Evolutionary conservation across 2,329 filamentous ascomycete species (phyloP).

Genomic region (Hymenotorrendiella dingleyae): DNA sequence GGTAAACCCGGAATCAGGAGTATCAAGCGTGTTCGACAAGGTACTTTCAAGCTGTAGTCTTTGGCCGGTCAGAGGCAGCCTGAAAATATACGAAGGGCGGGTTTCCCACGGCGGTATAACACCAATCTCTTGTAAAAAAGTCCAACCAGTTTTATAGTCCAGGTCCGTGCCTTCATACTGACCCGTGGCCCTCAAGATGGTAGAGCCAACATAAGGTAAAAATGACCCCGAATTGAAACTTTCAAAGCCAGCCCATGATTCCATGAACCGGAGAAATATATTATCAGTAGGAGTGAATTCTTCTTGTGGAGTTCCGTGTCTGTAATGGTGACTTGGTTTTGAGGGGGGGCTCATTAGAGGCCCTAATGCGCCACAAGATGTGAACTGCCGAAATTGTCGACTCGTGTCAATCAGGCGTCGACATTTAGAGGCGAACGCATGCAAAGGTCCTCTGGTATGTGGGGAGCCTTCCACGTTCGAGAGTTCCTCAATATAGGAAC

Average conservation of each 20-base stretch:
- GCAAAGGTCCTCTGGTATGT: constrained; percentile 4
- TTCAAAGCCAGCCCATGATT: constrained; percentile 57
- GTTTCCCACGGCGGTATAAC: constrained; percentile 67
- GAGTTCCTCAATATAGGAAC: constrained; percentile 44
- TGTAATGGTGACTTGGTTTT: constrained; percentile 6
- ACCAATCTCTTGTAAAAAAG: constrained; percentile 72
- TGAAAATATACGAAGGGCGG: constrained; percentile 53
- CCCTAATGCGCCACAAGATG: constrained; percentile 44
- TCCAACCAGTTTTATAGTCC: constrained; percentile 45
- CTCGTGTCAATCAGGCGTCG: constrained; percentile 45
- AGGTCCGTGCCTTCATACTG: constrained; percentile 50
- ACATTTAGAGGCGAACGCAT: constrained; percentile 44
- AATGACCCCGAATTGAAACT: constrained; percentile 47
- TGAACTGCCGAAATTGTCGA: constrained; percentile 43
- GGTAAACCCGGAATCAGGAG: constrained; percentile 29
- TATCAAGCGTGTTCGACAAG: too few relatives aligned
- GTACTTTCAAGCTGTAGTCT: constrained; percentile 15
- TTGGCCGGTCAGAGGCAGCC: constrained; percentile 44
- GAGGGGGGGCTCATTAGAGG: constrained; percentile 29
- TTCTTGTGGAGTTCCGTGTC: constrained; percentile 7
- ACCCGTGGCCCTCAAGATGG: constrained; percentile 55
- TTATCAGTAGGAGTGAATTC: constrained; percentile 11
- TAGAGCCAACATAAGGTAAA: constrained; percentile 55
- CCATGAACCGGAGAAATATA: constrained; percentile 53
- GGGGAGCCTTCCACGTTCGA: constrained; percentile 9